These are phyloP conservation scores for Elongisporangium anandrum DNA, from an alignment of 352 stramenopile species.

Conservation along the genomic window DNA sequence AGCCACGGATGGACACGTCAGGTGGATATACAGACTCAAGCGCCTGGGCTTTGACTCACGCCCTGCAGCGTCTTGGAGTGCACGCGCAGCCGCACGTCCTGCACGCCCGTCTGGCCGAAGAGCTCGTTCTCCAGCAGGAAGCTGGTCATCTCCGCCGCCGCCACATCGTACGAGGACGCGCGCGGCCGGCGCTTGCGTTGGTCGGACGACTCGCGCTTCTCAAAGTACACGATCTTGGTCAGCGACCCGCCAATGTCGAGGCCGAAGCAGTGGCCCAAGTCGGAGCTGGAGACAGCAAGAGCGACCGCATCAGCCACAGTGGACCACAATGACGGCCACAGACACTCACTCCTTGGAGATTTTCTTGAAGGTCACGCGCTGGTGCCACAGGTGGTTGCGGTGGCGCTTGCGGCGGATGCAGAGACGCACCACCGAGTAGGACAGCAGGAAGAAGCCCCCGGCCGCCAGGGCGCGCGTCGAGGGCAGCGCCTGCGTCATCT, in stretches of 20 bases:
- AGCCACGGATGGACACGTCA: slow-evolving; percentile 2
- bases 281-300: slow-evolving; percentile 39
- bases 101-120: slow-evolving; percentile 79
- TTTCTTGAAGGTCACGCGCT: slow-evolving; percentile 82
- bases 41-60: slow-evolving; percentile 17
- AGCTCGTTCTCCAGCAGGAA: slow-evolving; percentile 80
- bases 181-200: slow-evolving; percentile 59
- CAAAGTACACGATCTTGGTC: slow-evolving; percentile 96
- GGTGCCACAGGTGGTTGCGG: slow-evolving; percentile 61
- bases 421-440: slow-evolving; percentile 54
- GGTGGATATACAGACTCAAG: too few species aligned
- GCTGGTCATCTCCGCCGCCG: slow-evolving; percentile 77
- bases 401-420: slow-evolving; percentile 64
- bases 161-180: slow-evolving; percentile 72
- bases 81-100: slow-evolving; percentile 87
- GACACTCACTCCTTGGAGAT: slow-evolving; percentile 70
- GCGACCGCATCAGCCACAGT: neutral
- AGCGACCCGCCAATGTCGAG: slow-evolving; percentile 90
- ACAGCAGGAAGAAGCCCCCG: slow-evolving; percentile 72
- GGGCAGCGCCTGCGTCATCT: neutral
- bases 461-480: slow-evolving; percentile 34
- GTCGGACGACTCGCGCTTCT: slow-evolving; percentile 50
- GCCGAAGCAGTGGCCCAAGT: slow-evolving; percentile 80
- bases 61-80: slow-evolving; percentile 88
- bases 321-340: neutral